phyloP scores from a whole-genome alignment of 352 stramenopile species.

The Peronospora belbahrii region DNA sequence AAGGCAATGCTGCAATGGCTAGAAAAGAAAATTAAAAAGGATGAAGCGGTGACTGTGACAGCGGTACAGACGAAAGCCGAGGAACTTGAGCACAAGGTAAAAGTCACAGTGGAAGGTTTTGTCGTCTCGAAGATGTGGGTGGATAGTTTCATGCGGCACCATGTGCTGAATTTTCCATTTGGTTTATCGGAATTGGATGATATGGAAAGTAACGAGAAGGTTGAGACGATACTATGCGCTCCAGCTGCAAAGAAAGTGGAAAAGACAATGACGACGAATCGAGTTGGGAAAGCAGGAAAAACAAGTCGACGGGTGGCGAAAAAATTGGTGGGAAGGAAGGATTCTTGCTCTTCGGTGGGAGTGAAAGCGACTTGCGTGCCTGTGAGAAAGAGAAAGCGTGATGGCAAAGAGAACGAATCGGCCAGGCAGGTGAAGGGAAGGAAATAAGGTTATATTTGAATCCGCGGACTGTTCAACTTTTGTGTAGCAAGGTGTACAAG shows the following conservation, averaged over 20 bases:
- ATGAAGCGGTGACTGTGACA: conserved; percentile 15
- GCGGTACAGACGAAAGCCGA: conserved; percentile 11
- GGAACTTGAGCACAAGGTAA: conserved; percentile 7
- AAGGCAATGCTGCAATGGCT: conserved; percentile 59
- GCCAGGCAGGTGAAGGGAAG: conserved; percentile 1
- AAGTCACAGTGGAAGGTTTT: conserved; percentile 15
- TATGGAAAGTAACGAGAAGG: conserved; percentile 7
- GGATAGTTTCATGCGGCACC: conserved; percentile 20
- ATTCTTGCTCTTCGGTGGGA: conserved; percentile 3
- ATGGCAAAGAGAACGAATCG: not conserved
- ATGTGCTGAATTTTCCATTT: conserved; percentile 24
- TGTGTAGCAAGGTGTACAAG: not conserved
- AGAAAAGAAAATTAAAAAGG: conserved; percentile 16
- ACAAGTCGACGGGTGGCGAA: conserved; percentile 10
- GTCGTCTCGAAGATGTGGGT: conserved; percentile 23
- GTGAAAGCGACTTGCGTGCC: not conserved
- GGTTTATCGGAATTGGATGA: conserved; percentile 19
- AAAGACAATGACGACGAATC: not conserved
- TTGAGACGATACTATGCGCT: not conserved
- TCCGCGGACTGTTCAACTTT: too few species aligned
- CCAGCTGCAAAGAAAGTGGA: not conserved
- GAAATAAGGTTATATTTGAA: conserved; percentile 12
- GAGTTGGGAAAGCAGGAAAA: conserved; percentile 10
- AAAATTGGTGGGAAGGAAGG: conserved; percentile 2
- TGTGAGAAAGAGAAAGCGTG: conserved; percentile 17